Base-by-base conservation (phyloP, 148 eudicot species). In the Amaranthus cruentus region DNA sequence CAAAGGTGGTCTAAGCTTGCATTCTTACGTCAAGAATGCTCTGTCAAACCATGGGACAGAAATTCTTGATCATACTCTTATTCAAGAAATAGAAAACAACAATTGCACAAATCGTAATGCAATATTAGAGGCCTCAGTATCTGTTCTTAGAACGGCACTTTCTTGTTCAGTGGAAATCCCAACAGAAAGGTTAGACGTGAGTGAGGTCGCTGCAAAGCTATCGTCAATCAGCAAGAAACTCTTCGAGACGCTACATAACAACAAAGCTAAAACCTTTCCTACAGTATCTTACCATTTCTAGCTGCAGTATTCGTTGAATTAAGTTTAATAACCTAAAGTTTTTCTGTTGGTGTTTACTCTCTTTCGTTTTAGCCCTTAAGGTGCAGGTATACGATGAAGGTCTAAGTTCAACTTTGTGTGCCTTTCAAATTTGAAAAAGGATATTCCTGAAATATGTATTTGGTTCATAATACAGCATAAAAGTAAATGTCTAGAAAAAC, bases 191-290 rank as follows among this genome's bases (percentile, higher is more conserved):
- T 59, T 65, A 6, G 68, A 69, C 9, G 70, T 70, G 28, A 61
- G 46, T 15, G 38, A 52, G 8, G 60, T 62, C 54, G 74, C 58
- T 52, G 51, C 53, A 10, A 54, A 76, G 63, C 69, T 69, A 52
- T 76, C 62, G 51, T 53, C 74, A 62, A 48, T 76, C 2, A 72
- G 47, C 21, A 76, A 48, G 74, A 76, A 76, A 61, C 79, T 76
- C 21, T 6, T 47, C 12, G 68, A 55, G 59, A 58, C 52, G 38
- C 38, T 28, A 28, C 38, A 28, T 28, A 28, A 28, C 38, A 28
- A 28, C 38, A 28, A 28, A 28, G 38, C 38, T 28, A 28, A 28
- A 28, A 28, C 38, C 38, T 28, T 28, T 28, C 38, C 38, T 28
- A 28, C 38, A 28, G 38, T 28, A 28, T 28, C 38, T 28, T 28